Evolutionary conservation across 768 basidiomycete species (phyloP), one percentile per base, ranked within the genome.

Genomic region (Termitomyces heimii): DNA sequence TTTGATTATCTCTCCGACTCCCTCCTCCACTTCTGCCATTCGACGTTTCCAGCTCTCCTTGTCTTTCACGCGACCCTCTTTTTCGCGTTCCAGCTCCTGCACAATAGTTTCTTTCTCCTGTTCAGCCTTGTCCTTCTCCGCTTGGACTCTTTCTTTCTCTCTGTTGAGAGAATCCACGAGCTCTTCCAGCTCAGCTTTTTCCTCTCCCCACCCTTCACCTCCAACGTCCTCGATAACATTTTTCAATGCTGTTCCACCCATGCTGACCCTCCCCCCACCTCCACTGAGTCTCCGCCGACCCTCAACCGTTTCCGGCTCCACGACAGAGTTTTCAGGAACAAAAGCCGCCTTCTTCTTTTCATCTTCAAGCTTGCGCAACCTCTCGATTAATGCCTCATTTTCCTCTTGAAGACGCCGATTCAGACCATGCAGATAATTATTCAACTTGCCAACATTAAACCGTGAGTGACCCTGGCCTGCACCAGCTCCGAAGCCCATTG

Each of bases 391-490:
- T 13, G 65, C 70, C 66, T 91, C 81, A 66, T 94, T 95, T 74
- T 96, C 94, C 67, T 93, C 89, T 62, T 91, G 88, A 54, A 96
- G 68, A 55, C 87, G 79, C 44, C 85, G 75, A 69, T 96, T 96
- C 51, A 96, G 75, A 10, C 88, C 86, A 70, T 95, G 91, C 65
- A 96, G 70, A 68, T 96, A 95, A 12, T 80, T 77, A 59, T 96
- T 95, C 61, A 96, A 70, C 71, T 94, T 96, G 18, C 81, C 80
- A 2, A 89, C 89, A 68, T 95, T 92, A 71, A 94, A 94, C 29
- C 87, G 76, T 16, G 87, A 86, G 31, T 91, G 82, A 18, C 85
- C 88, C 43, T 83, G 80, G 18, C 81, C 83, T 39, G 81, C 82
- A 26, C 81, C 81, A 6, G 80, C 78, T 9, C 84, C 87, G 47